Base-by-base conservation (phyloP, 257 asterid genomes). In the Eustoma russellianum region DNA sequence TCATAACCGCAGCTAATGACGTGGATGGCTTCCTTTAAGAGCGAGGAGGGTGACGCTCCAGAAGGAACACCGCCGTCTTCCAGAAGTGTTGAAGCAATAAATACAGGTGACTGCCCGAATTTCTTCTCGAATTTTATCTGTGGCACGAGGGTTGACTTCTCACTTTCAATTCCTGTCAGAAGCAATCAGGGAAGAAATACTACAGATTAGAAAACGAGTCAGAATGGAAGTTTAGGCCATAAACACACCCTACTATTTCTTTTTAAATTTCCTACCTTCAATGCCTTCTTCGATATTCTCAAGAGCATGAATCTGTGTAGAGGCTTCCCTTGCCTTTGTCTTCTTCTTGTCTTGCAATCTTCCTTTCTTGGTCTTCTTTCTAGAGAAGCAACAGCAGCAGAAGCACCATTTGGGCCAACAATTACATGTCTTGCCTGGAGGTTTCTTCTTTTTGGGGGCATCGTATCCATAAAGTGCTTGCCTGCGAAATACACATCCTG, bases 1-100 rank as follows among this genome's bases (percentile, higher is more conserved):
- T 91, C 98, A 18, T 91, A 91, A 38, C 97, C 95, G 24, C 97
- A 89, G 56, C 97, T 89, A 47, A 90, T 90, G 55, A 90, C 98
- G 53, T 90, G 98, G 70, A 86, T 90, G 59, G 98, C 94, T 82
- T 90, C 98, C 78, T 90, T 86, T 79, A 90, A 63, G 64, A 90
- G 98, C 18, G 98, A 77, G 41, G 98, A 95, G n/a, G 96, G 84
- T n/a, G 98, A 59, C 48, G 95, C 82, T 43, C 86, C 96, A 0
- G 88, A 73, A 30, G 92, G 95, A 35, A 86, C 87, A 18, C 98
- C 96, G 0, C 98, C 98, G 2, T 83, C 79, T 67, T 86, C 98
- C 58, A 81, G 79, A 61, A 86, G 86, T 1, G 94, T 79, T 9
- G 98, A 90, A 48, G 96, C 95, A 24, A 90, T 67, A 62, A 90